Percentiles rank a stretch among this genome's conserved stretches.
Conservation (phyloP, 108 stramenopile genomes). For the Fistulifera pelliculosa region DNA sequence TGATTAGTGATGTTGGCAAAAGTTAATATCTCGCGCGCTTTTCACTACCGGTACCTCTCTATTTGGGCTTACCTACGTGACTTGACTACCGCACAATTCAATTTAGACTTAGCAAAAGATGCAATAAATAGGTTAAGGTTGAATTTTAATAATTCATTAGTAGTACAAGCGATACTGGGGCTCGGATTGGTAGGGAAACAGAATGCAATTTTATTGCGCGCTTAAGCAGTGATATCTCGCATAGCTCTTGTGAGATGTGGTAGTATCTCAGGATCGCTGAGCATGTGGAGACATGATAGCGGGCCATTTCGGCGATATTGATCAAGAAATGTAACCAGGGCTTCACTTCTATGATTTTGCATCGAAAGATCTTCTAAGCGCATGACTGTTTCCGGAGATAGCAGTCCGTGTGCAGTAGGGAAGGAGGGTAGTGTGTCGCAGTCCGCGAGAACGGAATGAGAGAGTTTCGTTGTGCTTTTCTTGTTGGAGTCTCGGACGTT, state of each 20-base stretch:
- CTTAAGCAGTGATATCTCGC: slow-evolving; percentile 42
- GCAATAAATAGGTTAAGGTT: no score
- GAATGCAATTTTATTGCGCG: no score
- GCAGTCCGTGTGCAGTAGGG: slow-evolving; percentile 65
- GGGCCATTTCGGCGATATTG: slow-evolving; percentile 57
- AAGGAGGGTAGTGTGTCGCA: slow-evolving; percentile 57
- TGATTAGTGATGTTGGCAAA: no score
- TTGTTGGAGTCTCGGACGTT: background rate
- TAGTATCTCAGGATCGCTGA: slow-evolving; percentile 59
- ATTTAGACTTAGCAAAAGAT: no score
- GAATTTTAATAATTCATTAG: no score
- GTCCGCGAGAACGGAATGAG: slow-evolving; percentile 42
- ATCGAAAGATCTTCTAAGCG: slow-evolving; percentile 39
- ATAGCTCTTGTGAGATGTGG: slow-evolving; percentile 75
- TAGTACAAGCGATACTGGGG: no score
- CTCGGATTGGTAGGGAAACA: no score
- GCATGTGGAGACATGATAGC: slow-evolving; percentile 71
- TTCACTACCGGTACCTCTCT: no score
- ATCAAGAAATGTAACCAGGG: slow-evolving; percentile 36
- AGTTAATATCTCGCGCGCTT: no score
- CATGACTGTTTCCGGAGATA: slow-evolving; percentile 68
- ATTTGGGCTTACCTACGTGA: no score
- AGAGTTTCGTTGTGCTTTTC: slow-evolving; percentile 7
- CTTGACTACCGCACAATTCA: no score
- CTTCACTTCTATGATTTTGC: slow-evolving; percentile 16